Percentiles rank a stretch among this genome's conserved stretches.
phyloP scores from a whole-genome alignment of 805 yeast species.

The Candida wancherniae region DNA sequence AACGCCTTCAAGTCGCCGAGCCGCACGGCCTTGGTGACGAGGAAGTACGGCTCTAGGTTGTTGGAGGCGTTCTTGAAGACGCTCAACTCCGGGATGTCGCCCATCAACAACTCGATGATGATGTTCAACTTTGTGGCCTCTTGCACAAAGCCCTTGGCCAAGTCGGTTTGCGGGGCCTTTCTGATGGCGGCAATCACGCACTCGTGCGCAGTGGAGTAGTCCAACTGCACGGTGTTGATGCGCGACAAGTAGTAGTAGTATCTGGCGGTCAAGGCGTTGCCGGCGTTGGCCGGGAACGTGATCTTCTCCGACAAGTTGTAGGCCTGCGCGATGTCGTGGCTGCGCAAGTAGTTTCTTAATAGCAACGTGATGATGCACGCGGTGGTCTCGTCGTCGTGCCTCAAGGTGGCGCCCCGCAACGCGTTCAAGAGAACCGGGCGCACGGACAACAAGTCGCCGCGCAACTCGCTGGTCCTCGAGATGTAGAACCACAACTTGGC shows the following conservation, averaged over 20 bases:
- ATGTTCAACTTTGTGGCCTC: constrained; percentile 84
- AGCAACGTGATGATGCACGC: constrained; percentile 84
- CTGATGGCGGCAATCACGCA: constrained; percentile 91
- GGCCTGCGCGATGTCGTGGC: constrained; percentile 83
- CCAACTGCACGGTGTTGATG: constrained; percentile 85
- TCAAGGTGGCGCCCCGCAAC: constrained; percentile 80
- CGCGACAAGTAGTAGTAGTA: constrained; percentile 89
- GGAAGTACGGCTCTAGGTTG: constrained; percentile 69
- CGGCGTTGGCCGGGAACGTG: constrained; percentile 79
- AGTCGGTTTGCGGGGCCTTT: constrained; percentile 87
- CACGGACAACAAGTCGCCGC: constrained; percentile 47
- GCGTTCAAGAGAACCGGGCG: constrained; percentile 69
- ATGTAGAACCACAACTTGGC: constrained; percentile 91
- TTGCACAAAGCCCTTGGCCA: constrained; percentile 83
- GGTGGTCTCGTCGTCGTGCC: constrained; percentile 89
- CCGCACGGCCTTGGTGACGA: constrained; percentile 86
- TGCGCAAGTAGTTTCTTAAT: constrained; percentile 69
- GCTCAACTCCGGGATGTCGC: constrained; percentile 90
- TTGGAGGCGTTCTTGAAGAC: constrained; percentile 59
- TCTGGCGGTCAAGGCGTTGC: constrained; percentile 86
- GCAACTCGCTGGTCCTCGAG: constrained; percentile 69
- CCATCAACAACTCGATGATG: constrained; percentile 87
- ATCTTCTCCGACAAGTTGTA: constrained; percentile 84
- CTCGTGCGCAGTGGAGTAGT: constrained; percentile 86
- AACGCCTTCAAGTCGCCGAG: constrained; percentile 84